A percentile compares a stretch with the other conserved stretches of the same genome.
Evolutionary conservation across 2,329 filamentous ascomycete genomes (phyloP).

Genomic region (Ceratocystis cubensis): DNA sequence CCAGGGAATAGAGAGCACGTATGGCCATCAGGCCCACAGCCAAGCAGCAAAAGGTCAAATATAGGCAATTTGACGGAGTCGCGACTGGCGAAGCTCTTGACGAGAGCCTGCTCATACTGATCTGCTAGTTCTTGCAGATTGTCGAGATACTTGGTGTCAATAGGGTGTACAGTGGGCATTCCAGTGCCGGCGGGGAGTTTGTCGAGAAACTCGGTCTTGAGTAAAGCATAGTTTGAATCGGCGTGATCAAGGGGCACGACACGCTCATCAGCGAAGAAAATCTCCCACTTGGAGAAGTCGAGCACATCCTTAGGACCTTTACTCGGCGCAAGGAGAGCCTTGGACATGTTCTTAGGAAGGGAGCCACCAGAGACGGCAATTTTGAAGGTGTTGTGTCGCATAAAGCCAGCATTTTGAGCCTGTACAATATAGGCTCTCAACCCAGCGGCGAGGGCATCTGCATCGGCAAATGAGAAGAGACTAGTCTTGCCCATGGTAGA

Average conservation of each 20-base stretch:
- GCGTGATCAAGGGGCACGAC: constrained; percentile 81
- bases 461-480: constrained; percentile 68
- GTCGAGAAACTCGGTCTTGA: constrained; percentile 78
- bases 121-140: constrained; percentile 89
- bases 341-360: constrained; percentile 73
- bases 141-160: constrained; percentile 52
- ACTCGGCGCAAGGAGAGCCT: constrained; percentile 57
- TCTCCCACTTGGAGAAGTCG: constrained; percentile 81
- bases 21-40: constrained; percentile 91
- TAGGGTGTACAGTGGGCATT: constrained; percentile 62
- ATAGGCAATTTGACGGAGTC: constrained; percentile 91
- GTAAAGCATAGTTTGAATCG: constrained; percentile 85
- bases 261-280: constrained; percentile 97
- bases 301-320: constrained; percentile 47
- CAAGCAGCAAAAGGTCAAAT: constrained; percentile 87
- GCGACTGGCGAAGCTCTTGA: constrained; percentile 73
- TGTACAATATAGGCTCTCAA: constrained; percentile 74
- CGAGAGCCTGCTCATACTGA: constrained; percentile 79
- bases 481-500: constrained; percentile 46
- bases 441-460: constrained; percentile 57
- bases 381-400: constrained; percentile 75
- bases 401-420: constrained; percentile 65
- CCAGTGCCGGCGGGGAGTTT: constrained; percentile 62
- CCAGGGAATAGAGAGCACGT: constrained; percentile 94
- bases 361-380: constrained; percentile 89